Percentiles rank a stretch among this genome's conserved stretches.
Conservation (phyloP, 148 eudicot species). For the Oxyria digyna region DNA sequence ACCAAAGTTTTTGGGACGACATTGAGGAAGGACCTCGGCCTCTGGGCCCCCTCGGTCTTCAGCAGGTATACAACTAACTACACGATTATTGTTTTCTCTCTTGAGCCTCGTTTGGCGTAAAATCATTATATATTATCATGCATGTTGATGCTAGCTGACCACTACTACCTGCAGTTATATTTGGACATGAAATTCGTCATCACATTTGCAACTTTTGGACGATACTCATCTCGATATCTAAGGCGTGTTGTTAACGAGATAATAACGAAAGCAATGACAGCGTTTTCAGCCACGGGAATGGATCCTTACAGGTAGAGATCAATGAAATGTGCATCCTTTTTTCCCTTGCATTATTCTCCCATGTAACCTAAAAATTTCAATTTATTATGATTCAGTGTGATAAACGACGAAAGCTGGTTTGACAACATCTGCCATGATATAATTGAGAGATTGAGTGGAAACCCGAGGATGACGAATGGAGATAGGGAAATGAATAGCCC, state of each 20-base stretch:
- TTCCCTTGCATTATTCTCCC: not conserved
- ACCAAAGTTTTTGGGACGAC: constrained; percentile 96
- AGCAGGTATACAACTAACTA: constrained; percentile 42
- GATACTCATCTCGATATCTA: constrained; percentile 77
- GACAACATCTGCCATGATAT: constrained; percentile 68
- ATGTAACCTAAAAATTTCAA: not conserved
- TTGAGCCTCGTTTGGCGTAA: not conserved
- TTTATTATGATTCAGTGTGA: not conserved
- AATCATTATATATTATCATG: not conserved
- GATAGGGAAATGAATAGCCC: constrained; percentile 79
- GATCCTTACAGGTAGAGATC: constrained; percentile 66
- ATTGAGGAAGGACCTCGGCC: constrained; percentile 86
- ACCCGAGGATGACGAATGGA: constrained; percentile 49
- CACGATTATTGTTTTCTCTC: not conserved
- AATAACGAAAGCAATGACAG: constrained; percentile 59
- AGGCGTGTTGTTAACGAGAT: constrained; percentile 77
- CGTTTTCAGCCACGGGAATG: constrained; percentile 70
- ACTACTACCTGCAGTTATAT: constrained; percentile 42
- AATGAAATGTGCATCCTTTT: not conserved
- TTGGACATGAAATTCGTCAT: constrained; percentile 93
- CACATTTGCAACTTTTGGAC: constrained; percentile 88
- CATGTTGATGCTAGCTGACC: not conserved
- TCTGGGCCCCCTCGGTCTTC: constrained; percentile 75
- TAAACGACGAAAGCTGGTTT: constrained; percentile 54
- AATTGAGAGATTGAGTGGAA: constrained; percentile 61